Conservation (phyloP, 495 filamentous ascomycete genomes). For the Hypoxylon intermedium region DNA sequence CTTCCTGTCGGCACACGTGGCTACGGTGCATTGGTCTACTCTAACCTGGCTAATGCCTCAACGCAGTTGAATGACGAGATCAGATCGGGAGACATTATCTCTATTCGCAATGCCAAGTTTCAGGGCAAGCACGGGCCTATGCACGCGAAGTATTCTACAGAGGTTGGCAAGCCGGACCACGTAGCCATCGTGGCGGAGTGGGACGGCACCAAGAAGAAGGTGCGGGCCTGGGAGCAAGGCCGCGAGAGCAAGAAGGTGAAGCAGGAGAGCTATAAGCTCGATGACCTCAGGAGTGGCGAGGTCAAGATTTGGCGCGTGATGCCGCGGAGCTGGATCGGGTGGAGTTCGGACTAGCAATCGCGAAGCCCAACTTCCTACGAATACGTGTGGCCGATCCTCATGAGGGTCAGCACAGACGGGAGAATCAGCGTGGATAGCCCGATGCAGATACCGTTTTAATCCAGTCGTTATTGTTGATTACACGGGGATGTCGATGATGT, state of each 20-base stretch:
- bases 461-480: neutral
- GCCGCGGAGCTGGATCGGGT: slow-evolving; percentile 89
- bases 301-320: slow-evolving; percentile 98
- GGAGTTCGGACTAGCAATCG: slow-evolving; percentile 60
- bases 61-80: slow-evolving; percentile 93
- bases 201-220: slow-evolving; percentile 99
- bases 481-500: neutral
- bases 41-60: slow-evolving; percentile 91
- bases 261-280: slow-evolving; percentile 89
- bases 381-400: slow-evolving; percentile 35
- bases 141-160: slow-evolving; percentile 89
- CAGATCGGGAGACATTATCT: slow-evolving; percentile 89
- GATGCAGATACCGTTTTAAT: slow-evolving; percentile 24
- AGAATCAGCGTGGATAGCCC: slow-evolving; percentile 35
- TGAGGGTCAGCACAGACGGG: slow-evolving; percentile 30
- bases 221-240: slow-evolving; percentile 93
- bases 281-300: slow-evolving; percentile 90
- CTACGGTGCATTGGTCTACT: slow-evolving; percentile 91
- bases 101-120: slow-evolving; percentile 91
- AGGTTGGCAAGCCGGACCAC: slow-evolving; percentile 92
- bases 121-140: slow-evolving; percentile 94
- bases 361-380: slow-evolving; percentile 24
- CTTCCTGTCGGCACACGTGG: slow-evolving; percentile 82
- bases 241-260: slow-evolving; percentile 94
- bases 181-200: slow-evolving; percentile 97